Base-by-base conservation (phyloP, 2,329 filamentous ascomycete genomes). In the Pseudogymnoascus sp. region DNA sequence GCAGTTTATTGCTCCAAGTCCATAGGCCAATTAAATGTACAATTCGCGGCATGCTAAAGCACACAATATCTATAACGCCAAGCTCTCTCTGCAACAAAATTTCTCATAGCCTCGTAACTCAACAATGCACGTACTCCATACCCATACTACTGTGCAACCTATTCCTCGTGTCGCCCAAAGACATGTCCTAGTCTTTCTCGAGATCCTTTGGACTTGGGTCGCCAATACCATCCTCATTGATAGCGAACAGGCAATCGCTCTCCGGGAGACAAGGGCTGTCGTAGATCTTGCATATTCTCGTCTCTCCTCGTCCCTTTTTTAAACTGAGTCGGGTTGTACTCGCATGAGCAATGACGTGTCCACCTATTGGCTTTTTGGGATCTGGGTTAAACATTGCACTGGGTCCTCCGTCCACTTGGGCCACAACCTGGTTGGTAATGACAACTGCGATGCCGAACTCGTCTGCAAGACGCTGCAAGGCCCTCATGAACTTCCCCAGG, bases 351-450 rank as follows among this genome's bases (percentile, higher is more conserved):
- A 99, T 97, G 69, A 99, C 99, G 76, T 99, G 97, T 67, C 95
- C 95, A 69, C 95, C 95, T 74, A 99, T 97, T 0, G 95, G 95
- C 76, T 99, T 99, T 83, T 99, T 99, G 6, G 95, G 95, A 72
- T 99, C 96, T 0, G 96, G 95, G 70, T 99, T 99, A 81, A 96
- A 99, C 95, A 99, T 99, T 66, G 93, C 87, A 72, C 89, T 93
- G 31, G 93, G 93, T 2, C 95, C 95, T 67, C 95, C 95, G 73
- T 99, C 95, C 7, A 99, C 95, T 76, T 99, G 96, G 8, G 95
- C 95, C 42, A 99, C 96, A 31, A 99, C 95, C 76, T 99, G 95
- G 74, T 99, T 99, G 47, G 95, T 97, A 72, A 99, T 99, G 70
- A 99, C 91, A 6, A 99, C 95, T 0, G 95, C 95, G 70, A 99